Percentiles rank a stretch among this genome's conserved stretches.
These are phyloP conservation scores for Leishmania martiniquensis DNA, from an alignment of 208 protist species.

Conservation along the genomic window DNA sequence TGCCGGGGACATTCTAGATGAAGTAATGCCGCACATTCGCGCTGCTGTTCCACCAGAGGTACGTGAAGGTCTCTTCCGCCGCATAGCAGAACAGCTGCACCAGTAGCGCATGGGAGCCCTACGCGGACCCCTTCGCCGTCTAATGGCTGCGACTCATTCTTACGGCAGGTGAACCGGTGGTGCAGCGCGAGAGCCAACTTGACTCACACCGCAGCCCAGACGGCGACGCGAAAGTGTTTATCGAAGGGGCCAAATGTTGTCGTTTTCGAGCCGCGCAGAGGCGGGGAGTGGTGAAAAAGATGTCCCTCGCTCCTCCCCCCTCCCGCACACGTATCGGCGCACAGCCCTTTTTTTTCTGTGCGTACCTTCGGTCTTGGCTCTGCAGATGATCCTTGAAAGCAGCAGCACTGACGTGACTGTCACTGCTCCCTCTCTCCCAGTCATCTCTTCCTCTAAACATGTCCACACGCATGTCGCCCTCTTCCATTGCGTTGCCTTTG, in stretches of 20 bases:
- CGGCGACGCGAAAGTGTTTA: not conserved
- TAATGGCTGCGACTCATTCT: not conserved
- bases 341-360: not conserved
- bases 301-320: too few species aligned
- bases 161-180: not conserved
- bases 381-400: not conserved
- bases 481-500: not conserved
- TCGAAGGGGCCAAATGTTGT: too few species aligned
- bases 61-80: constrained; percentile 72
- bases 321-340: too few species aligned
- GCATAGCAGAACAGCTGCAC: constrained; percentile 31
- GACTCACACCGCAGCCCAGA: not conserved
- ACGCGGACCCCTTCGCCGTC: not conserved
- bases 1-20: constrained; percentile 48
- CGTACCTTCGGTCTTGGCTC: not conserved
- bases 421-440: not conserved
- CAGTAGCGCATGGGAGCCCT: not conserved
- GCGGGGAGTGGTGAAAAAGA: too few species aligned
- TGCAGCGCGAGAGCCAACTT: not conserved
- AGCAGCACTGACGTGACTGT: not conserved
- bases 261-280: too few species aligned
- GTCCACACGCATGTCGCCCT: not conserved
- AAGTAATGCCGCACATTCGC: constrained; percentile 58
- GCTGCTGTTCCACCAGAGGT: constrained; percentile 46
- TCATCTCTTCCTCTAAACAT: not conserved